Conservation (phyloP, 805 yeast species). For the Komagataella phaffii region DNA sequence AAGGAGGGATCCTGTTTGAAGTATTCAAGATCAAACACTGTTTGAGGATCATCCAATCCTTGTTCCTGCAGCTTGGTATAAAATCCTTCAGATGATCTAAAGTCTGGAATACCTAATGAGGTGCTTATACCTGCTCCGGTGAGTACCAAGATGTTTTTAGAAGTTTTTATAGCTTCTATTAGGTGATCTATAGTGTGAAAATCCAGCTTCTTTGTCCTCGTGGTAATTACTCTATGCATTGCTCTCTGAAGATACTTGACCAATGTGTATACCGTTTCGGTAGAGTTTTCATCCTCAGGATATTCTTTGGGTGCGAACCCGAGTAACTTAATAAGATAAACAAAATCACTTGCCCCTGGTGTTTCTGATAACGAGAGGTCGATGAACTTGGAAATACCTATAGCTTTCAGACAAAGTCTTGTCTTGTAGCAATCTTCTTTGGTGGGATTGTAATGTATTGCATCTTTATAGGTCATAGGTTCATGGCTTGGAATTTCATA, state of each 20-base stretch:
- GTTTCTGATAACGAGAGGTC: slow-evolving; percentile 47
- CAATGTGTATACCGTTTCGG: slow-evolving; percentile 24
- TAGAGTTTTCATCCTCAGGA: slow-evolving; percentile 7
- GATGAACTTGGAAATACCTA: slow-evolving; percentile 50
- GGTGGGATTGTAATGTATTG: slow-evolving; percentile 8
- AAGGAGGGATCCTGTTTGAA: slow-evolving; percentile 67
- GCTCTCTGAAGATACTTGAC: slow-evolving; percentile 47
- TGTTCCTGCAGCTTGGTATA: slow-evolving; percentile 55
- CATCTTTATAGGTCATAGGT: background rate
- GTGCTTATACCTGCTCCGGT: slow-evolving; percentile 95
- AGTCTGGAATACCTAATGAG: slow-evolving; percentile 82
- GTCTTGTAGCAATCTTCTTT: slow-evolving; percentile 31
- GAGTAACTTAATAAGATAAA: slow-evolving; percentile 41
- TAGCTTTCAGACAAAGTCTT: slow-evolving; percentile 37
- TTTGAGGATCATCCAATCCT: slow-evolving; percentile 80
- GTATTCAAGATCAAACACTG: slow-evolving; percentile 65
- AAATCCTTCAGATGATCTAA: slow-evolving; percentile 79
- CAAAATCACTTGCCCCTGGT: slow-evolving; percentile 43
- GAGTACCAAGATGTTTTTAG: slow-evolving; percentile 53
- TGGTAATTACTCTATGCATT: slow-evolving; percentile 43
- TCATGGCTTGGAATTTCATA: background rate
- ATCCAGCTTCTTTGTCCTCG: slow-evolving; percentile 39
- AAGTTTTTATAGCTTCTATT: slow-evolving; percentile 33
- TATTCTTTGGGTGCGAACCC: slow-evolving; percentile 33
- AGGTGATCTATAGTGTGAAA: slow-evolving; percentile 50